These are phyloP conservation scores for Desmodesmus armatus DNA, from an alignment of 139 green algal species.

Conservation along the genomic window DNA sequence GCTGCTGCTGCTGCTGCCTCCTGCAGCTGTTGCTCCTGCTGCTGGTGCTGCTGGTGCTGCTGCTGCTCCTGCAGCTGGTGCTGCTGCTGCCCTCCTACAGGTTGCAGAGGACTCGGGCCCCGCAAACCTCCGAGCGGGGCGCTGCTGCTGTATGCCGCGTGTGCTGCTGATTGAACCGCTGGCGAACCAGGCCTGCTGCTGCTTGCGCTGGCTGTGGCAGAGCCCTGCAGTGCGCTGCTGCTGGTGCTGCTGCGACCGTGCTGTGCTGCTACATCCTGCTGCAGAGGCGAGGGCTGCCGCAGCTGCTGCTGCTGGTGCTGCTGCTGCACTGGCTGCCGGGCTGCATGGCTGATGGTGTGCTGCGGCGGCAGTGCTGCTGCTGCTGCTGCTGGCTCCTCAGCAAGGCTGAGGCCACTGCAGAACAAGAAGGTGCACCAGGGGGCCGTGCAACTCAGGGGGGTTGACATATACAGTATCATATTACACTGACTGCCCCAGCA, in stretches of 20 bases:
- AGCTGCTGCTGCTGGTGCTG: not conserved
- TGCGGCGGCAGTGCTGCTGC: not conserved
- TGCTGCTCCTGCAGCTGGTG: not conserved
- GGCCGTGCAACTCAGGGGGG: not conserved
- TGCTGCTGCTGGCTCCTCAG: not conserved
- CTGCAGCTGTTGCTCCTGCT: constrained; percentile 7
- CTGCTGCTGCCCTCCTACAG: not conserved
- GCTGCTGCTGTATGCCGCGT: not conserved
- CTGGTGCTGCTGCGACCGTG: not conserved
- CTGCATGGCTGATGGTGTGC: not conserved
- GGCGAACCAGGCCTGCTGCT: not conserved
- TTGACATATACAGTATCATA: not conserved
- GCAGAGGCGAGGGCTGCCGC: too few species aligned
- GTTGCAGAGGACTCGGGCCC: too few species aligned
- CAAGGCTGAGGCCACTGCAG: constrained; percentile 17
- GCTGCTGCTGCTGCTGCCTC: constrained; percentile 4
- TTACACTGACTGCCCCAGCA: not conserved
- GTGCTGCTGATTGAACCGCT: not conserved
- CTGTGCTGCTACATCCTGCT: too few species aligned
- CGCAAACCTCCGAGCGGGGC: too few species aligned
- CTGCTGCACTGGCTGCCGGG: not conserved
- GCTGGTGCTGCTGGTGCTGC: constrained; percentile 6
- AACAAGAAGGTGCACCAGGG: not conserved
- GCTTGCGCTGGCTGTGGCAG: not conserved
- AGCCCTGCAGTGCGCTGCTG: not conserved